Evolutionary conservation across 2,329 filamentous ascomycete genomes (phyloP), one percentile per base, ranked within the genome.

Genomic region (Alternaria brassicae): DNA sequence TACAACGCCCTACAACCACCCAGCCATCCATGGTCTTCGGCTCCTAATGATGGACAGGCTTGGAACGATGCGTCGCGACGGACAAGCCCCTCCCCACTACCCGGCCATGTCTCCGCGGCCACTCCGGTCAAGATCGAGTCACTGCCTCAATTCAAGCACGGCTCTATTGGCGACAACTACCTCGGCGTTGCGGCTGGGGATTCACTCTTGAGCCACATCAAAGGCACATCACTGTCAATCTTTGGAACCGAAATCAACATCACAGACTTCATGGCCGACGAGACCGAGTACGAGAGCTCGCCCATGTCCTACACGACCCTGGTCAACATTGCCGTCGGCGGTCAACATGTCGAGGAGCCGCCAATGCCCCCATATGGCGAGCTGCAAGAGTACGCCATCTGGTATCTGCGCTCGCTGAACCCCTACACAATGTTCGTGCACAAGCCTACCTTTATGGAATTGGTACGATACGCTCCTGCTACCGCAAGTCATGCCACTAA

Each of bases 161-260:
- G 78, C 37, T 80, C 78, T 56, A 78, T 81, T 53, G 83, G 84
- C 39, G 87, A 90, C 71, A 88, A 86, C 71, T 90, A 90, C 65
- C 81, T 92, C 4, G 90, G 89, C 36, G 87, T 86, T 17, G 85
- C 84, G 3, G 83, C 84, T 6, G 86, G 89, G 55, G 87, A 85
- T 66, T 85, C 86, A 8, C 86, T 87, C 50, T 78, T 93, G 36
- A 91, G 88, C 76, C 88, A 89, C 7, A 89, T 93, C 71, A 89
- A 89, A 69, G 91, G 91, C 45, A 93, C 90, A 0, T 87, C 86
- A 8, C 81, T 95, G n/a, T 89, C 90, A 1, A 86, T 96, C 53
- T 86, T 95, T 40, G 92, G 91, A 32, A 90, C 90, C 67, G 89
- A 91, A 44, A 90, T 95, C 69, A 90, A 96, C 75, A 85, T 94